These are phyloP conservation scores for Seiridium cupressi DNA, from an alignment of 2,329 filamentous ascomycete genomes.

Conservation along the genomic window DNA sequence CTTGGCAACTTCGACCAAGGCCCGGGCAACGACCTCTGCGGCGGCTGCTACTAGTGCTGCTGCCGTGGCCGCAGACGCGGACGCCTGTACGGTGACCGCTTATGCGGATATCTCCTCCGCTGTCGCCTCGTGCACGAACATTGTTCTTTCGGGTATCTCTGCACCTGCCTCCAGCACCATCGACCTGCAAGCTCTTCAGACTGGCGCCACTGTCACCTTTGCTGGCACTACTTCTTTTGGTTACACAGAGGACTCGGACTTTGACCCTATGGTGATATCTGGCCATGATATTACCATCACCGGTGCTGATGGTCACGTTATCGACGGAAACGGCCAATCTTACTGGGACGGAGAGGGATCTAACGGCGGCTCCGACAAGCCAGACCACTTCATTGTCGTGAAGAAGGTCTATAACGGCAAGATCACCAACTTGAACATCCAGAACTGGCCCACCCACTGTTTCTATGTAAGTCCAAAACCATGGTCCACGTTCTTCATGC, in stretches of 20 bases:
- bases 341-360: constrained; percentile 62
- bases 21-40: not conserved
- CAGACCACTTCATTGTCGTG: constrained; percentile 7
- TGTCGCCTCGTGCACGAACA: constrained; percentile 10
- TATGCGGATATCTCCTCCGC: not conserved
- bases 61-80: not conserved
- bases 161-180: constrained; percentile 34
- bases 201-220: constrained; percentile 45
- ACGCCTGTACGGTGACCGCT: constrained; percentile 2
- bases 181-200: constrained; percentile 30
- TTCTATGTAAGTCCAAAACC: not conserved
- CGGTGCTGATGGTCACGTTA: constrained; percentile 46
- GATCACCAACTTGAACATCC: constrained; percentile 28
- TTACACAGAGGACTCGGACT: constrained; percentile 1
- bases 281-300: constrained; percentile 54
- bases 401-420: constrained; percentile 48
- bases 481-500: too few relatives aligned
- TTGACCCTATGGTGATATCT: constrained; percentile 46
- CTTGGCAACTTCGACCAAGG: not conserved
- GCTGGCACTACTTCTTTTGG: constrained; percentile 48
- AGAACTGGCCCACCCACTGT: constrained; percentile 21
- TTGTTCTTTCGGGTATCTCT: constrained; percentile 26
- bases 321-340: constrained; percentile 53
- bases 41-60: not conserved
- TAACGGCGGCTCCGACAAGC: constrained; percentile 52